These are phyloP conservation scores for Buddleja alternifolia DNA, from an alignment of 257 asterid genomes.

Conservation along the genomic window DNA sequence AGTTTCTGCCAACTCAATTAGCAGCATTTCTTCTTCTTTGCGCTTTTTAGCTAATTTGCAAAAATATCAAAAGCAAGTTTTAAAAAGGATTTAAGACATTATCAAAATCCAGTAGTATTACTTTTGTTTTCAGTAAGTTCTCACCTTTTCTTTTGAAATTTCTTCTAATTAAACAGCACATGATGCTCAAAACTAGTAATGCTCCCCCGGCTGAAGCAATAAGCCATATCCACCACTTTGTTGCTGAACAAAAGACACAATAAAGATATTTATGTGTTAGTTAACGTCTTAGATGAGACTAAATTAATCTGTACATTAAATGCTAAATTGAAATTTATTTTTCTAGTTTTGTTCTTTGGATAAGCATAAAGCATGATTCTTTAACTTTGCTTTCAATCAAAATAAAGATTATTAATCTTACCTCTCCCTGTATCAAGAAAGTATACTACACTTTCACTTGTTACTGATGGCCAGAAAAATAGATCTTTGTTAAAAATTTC, in stretches of 20 bases:
- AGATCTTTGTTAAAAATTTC: conserved; percentile 16
- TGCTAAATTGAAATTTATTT: background rate
- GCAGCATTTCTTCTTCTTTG: background rate
- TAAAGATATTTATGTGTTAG: no score
- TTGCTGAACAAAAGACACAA: background rate
- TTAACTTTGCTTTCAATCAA: background rate
- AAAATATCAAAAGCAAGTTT: conserved; percentile 1
- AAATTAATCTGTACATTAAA: background rate
- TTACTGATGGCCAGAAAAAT: background rate
- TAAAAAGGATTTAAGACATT: background rate
- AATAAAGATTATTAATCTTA: conserved; percentile 5
- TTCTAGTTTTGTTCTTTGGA: background rate
- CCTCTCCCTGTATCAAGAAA: conserved; percentile 21
- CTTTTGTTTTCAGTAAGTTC: no score
- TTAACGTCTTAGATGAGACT: background rate
- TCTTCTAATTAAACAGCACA: background rate
- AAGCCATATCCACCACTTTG: conserved; percentile 27
- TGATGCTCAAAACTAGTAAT: background rate
- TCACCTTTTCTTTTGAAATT: conserved; percentile 27
- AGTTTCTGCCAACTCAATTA: conserved; percentile 17
- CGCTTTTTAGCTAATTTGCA: conserved; percentile 22
- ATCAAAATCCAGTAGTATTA: background rate
- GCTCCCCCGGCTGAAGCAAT: conserved; percentile 17
- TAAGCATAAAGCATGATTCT: background rate
- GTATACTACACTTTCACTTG: conserved; percentile 5